Conservation (phyloP, 139 green algal genomes). For the Trebouxia sp. region DNA sequence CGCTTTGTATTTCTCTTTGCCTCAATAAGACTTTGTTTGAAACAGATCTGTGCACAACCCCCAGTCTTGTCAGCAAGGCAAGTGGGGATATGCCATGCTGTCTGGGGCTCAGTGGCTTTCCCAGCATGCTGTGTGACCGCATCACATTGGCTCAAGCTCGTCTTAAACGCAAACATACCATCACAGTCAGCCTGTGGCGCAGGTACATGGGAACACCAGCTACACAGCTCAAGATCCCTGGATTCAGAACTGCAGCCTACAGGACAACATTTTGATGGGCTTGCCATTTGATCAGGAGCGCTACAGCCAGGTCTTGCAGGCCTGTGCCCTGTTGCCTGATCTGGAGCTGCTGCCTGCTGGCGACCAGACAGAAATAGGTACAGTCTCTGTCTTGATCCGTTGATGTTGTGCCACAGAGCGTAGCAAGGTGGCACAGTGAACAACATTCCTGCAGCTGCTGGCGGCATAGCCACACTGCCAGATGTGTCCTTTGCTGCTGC, state of each 20-base stretch:
- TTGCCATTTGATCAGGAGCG: slow-evolving; percentile 47
- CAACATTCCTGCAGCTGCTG: too few species aligned
- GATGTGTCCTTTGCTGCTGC: not conserved
- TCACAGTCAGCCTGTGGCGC: not conserved
- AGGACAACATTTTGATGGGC: slow-evolving; percentile 85
- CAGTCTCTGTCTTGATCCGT: not conserved
- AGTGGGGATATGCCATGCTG: too few species aligned
- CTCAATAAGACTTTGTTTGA: too few species aligned
- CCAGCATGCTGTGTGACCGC: too few species aligned
- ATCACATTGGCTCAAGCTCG: too few species aligned
- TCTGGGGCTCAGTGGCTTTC: too few species aligned
- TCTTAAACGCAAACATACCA: too few species aligned
- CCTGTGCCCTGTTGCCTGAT: slow-evolving; percentile 71
- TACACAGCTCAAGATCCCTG: slow-evolving; percentile 81
- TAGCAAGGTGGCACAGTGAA: not conserved
- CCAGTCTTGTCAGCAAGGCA: too few species aligned
- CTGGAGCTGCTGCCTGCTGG: slow-evolving; percentile 74
- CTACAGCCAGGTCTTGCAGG: slow-evolving; percentile 61
- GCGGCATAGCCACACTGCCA: too few species aligned
- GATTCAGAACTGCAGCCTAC: slow-evolving; percentile 64
- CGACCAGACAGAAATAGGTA: slow-evolving; percentile 82
- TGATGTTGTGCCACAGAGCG: not conserved
- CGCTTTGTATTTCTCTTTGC: too few species aligned
- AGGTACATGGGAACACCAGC: slow-evolving; percentile 37
- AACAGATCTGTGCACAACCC: too few species aligned